Evolutionary conservation across 192 early-diverging fungal genomes (phyloP).

Genomic region (Chytriomyces sp.): DNA sequence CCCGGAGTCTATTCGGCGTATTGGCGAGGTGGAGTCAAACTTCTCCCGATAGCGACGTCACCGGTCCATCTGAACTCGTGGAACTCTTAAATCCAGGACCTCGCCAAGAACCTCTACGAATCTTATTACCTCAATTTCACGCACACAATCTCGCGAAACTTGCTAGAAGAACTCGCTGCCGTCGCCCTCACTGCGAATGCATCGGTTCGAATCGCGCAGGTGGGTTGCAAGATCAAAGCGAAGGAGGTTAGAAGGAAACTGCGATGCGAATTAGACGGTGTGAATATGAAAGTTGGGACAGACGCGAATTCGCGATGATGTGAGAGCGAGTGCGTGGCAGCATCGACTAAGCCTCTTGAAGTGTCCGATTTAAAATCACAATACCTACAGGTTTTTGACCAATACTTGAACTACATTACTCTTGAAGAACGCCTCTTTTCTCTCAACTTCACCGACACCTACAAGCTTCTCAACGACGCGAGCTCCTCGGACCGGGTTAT

Average conservation of each 20-base stretch:
- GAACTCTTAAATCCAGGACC: slow-evolving; percentile 63
- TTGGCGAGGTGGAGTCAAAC: slow-evolving; percentile 66
- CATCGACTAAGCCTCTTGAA: too few relatives aligned
- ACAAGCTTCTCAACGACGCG: slow-evolving; percentile 82
- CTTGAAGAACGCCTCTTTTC: slow-evolving; percentile 93
- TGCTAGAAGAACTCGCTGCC: slow-evolving; percentile 94
- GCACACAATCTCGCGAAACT: slow-evolving; percentile 77
- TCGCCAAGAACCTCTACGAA: slow-evolving; percentile 88
- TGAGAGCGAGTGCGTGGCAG: too few relatives aligned
- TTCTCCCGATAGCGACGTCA: not conserved
- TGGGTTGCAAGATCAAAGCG: slow-evolving; percentile 30
- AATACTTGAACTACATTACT: slow-evolving; percentile 93
- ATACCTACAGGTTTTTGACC: slow-evolving; percentile 79
- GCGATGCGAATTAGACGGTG: too few relatives aligned
- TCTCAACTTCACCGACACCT: slow-evolving; percentile 79
- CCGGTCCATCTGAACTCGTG: not conserved
- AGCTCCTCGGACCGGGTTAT: slow-evolving; percentile 79
- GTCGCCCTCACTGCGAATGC: slow-evolving; percentile 72
- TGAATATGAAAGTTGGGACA: too few relatives aligned
- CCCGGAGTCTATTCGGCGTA: slow-evolving; percentile 77
- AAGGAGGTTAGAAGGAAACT: too few relatives aligned
- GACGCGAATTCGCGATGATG: too few relatives aligned
- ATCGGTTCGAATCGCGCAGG: slow-evolving; percentile 82
- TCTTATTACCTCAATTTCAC: slow-evolving; percentile 96
- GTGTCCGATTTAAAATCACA: not conserved